phyloP scores from a whole-genome alignment of 1,284 basidiomycete genomes.

The Cutaneotrichosporon mucoides region DNA sequence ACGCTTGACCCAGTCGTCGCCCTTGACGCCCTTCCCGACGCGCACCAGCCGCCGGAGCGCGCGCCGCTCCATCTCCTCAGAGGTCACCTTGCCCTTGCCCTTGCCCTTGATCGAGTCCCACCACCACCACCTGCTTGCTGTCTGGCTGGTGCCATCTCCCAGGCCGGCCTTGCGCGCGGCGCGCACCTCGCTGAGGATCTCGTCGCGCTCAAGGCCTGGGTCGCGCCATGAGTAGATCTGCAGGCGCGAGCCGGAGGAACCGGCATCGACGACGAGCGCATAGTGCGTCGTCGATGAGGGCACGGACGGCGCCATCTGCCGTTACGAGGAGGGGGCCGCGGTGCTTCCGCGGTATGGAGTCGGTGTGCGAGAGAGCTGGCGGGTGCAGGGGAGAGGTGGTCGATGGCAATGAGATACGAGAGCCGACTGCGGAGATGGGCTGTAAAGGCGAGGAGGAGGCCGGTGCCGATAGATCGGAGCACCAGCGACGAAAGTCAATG shows the following conservation, averaged over 20 bases:
- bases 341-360: no score
- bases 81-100: slow-evolving; percentile 39
- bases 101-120: slow-evolving; percentile 41
- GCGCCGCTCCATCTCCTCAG: slow-evolving; percentile 36
- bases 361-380: no score
- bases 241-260: slow-evolving; percentile 90
- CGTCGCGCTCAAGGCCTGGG: slow-evolving; percentile 56
- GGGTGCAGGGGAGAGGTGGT: no score
- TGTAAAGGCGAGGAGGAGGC: no score
- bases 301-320: slow-evolving; percentile 43
- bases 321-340: not conserved
- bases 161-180: slow-evolving; percentile 16
- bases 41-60: slow-evolving; percentile 60
- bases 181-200: slow-evolving; percentile 42
- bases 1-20: slow-evolving; percentile 83
- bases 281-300: slow-evolving; percentile 66
- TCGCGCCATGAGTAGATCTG: slow-evolving; percentile 98
- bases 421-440: no score
- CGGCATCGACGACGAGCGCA: slow-evolving; percentile 95
- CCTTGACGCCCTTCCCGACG: slow-evolving; percentile 85
- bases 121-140: slow-evolving; percentile 9
- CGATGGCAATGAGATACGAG: no score
- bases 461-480: no score
- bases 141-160: slow-evolving; percentile 3
- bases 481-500: no score